phyloP scores from a whole-genome alignment of 345 rosid species.

The Pseudoturritis turrita region DNA sequence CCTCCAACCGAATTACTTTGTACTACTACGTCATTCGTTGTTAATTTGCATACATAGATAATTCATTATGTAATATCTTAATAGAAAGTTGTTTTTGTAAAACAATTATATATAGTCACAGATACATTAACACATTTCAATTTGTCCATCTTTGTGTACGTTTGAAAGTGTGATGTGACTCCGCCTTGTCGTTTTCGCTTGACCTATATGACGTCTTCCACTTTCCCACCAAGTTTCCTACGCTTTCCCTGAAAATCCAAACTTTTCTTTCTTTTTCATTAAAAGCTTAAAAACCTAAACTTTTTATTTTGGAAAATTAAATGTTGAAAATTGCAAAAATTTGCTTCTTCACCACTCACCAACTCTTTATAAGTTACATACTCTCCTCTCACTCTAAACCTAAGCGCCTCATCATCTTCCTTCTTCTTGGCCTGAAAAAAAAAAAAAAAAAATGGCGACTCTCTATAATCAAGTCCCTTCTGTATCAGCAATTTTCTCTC shows the following conservation, averaged over 20 bases:
- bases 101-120: not conserved
- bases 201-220: conserved; percentile 29
- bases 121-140: not conserved
- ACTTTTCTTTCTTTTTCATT: not conserved
- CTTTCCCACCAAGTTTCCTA: conserved; percentile 22
- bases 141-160: not conserved
- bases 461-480: conserved; percentile 29
- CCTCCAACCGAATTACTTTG: not conserved
- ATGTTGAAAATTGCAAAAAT: not conserved
- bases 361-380: not conserved
- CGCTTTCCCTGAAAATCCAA: not conserved
- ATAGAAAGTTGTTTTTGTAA: not conserved
- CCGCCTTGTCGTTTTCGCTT: conserved; percentile 12
- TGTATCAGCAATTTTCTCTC: conserved; percentile 27
- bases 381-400: not conserved
- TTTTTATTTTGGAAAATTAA: not conserved
- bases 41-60: not conserved
- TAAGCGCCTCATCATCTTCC: not conserved
- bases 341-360: not conserved
- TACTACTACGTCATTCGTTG: not conserved
- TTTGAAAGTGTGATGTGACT: conserved; percentile 19
- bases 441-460: conserved; percentile 10
- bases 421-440: not conserved
- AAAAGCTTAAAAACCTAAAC: not conserved
- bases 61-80: not conserved